Evolutionary conservation across 495 filamentous ascomycete species (phyloP).

Genomic region (Aspergillus funiculosus): DNA sequence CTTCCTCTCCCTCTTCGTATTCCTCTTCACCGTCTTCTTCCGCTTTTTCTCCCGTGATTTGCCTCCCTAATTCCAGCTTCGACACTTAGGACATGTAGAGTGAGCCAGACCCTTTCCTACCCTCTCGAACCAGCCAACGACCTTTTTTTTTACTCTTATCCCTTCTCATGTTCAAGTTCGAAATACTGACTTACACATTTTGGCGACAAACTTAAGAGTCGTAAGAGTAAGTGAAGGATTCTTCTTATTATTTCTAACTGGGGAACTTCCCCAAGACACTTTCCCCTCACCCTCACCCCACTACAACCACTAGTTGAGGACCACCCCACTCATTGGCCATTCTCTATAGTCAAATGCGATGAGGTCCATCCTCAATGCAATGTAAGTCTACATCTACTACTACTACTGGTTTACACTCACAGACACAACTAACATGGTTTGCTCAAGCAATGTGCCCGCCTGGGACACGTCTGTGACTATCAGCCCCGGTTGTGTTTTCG

Average conservation of each 20-base stretch:
- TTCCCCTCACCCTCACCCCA: neutral
- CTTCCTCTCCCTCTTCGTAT: too few relatives aligned
- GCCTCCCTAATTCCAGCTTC: conserved; percentile 4
- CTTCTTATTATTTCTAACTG: too few relatives aligned
- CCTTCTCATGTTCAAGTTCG: neutral
- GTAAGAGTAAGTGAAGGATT: conserved; percentile 50
- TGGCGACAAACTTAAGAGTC: conserved; percentile 31
- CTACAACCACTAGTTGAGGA: neutral
- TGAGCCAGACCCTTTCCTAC: conserved; percentile 26
- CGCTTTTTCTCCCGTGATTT: conserved; percentile 9
- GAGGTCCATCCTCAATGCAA: conserved; percentile 49
- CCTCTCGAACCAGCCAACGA: neutral
- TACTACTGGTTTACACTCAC: neutral
- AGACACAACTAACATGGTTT: conserved; percentile 6
- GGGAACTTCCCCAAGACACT: too few relatives aligned
- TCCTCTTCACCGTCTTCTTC: conserved; percentile 3
- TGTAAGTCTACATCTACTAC: conserved; percentile 28
- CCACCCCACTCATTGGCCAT: conserved; percentile 9
- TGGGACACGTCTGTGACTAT: conserved; percentile 54
- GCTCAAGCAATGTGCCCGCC: conserved; percentile 48
- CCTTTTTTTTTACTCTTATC: too few relatives aligned
- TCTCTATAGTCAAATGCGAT: conserved; percentile 44
- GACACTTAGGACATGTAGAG: conserved; percentile 43
- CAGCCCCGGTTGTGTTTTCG: conserved; percentile 50
- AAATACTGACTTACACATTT: conserved; percentile 16